Percentiles rank a stretch among this genome's conserved stretches.
phyloP scores from a whole-genome alignment of 495 filamentous ascomycete species.

The Tuber indicum region DNA sequence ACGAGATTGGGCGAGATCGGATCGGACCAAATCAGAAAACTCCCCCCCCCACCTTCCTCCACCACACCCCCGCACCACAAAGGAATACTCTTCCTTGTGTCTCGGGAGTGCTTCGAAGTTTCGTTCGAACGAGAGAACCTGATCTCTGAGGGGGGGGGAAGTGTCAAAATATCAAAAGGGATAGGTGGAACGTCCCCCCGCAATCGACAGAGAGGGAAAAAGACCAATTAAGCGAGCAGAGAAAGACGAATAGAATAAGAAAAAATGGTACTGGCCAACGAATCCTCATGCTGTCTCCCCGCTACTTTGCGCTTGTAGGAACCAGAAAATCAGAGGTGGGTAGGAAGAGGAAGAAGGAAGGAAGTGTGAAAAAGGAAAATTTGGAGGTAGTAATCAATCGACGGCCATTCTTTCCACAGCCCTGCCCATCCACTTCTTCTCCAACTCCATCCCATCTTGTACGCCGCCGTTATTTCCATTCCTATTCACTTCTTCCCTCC shows the following conservation, averaged over 20 bases:
- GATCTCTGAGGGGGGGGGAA: background rate
- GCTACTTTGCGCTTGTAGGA: background rate
- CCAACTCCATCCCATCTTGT: background rate
- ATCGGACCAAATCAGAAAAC: background rate
- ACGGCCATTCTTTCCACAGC: slow-evolving; percentile 31
- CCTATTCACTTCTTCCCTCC: slow-evolving; percentile 34
- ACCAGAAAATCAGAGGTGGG: background rate
- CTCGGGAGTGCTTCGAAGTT: background rate
- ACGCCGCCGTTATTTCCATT: slow-evolving; percentile 10
- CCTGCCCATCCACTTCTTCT: slow-evolving; percentile 32
- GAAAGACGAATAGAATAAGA: background rate
- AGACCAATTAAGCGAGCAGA: background rate
- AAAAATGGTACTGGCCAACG: background rate
- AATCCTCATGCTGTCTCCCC: background rate
- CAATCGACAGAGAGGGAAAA: background rate
- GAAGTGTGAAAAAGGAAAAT: background rate
- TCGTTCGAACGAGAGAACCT: background rate
- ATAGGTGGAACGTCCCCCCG: background rate
- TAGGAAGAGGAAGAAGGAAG: background rate
- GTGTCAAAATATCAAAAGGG: background rate
- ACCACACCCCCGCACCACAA: background rate
- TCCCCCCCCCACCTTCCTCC: background rate
- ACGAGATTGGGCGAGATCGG: background rate
- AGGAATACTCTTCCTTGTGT: background rate
- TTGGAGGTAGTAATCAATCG: slow-evolving; percentile 16